Conservation (phyloP, 2,329 filamentous ascomycete genomes). For the Paracoccidioides brasiliensis region DNA sequence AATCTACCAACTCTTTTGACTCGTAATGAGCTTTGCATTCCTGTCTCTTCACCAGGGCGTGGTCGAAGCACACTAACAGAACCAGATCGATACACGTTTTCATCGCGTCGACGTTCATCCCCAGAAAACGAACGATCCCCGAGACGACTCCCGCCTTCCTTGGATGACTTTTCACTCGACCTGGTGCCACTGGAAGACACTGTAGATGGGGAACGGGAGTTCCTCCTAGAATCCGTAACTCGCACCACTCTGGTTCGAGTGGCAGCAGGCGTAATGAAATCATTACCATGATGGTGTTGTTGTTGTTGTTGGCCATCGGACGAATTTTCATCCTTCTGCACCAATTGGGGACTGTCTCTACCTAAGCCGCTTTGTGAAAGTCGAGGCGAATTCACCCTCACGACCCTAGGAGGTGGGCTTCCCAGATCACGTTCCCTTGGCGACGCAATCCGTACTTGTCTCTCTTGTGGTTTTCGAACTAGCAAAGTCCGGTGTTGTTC, state of each 20-base stretch:
- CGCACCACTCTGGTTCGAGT: conserved; percentile 32
- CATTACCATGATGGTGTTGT: conserved; percentile 13
- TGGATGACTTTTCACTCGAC: conserved; percentile 19
- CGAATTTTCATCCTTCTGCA: conserved; percentile 22
- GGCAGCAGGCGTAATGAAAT: conserved; percentile 36
- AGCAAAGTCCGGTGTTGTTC: not conserved
- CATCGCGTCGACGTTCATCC: conserved; percentile 24
- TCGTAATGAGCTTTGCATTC: conserved; percentile 59
- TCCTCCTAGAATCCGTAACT: conserved; percentile 29
- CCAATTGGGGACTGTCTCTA: conserved; percentile 28
- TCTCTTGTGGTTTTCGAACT: conserved; percentile 13
- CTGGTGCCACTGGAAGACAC: conserved; percentile 24
- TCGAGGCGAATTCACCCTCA: conserved; percentile 25
- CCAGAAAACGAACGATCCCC: conserved; percentile 20
- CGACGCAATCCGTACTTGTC: conserved; percentile 24
- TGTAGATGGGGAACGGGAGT: conserved; percentile 29
- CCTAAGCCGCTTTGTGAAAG: conserved; percentile 17
- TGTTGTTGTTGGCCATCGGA: not conserved
- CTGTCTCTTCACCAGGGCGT: conserved; percentile 48
- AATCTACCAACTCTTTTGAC: conserved; percentile 64
- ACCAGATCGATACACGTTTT: conserved; percentile 20
- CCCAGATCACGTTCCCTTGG: conserved; percentile 28
- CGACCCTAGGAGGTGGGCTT: conserved; percentile 30
- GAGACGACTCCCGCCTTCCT: conserved; percentile 19
- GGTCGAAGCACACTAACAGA: conserved; percentile 27